phyloP scores from a whole-genome alignment of 129 eudicot species.

The Erigeron canadensis region DNA sequence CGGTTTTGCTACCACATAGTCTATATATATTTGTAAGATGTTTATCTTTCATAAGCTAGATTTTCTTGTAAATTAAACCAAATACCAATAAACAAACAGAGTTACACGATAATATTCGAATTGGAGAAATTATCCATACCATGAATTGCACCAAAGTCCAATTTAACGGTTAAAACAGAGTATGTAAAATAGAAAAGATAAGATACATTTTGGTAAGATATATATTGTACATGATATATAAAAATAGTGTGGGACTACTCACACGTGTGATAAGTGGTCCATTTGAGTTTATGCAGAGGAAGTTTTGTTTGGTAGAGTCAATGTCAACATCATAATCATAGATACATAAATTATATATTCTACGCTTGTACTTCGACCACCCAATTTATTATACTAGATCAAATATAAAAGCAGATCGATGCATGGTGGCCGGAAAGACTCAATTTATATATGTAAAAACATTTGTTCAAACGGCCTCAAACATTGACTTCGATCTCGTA shows the following conservation, averaged over 20 bases:
- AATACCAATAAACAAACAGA: not conserved
- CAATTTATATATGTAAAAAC: too few relatives aligned
- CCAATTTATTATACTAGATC: conserved; percentile 19
- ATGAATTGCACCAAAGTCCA: not conserved
- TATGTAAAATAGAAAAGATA: conserved; percentile 5
- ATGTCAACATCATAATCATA: conserved; percentile 81
- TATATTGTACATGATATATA: not conserved
- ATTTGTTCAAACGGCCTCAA: too few relatives aligned
- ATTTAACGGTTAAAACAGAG: not conserved
- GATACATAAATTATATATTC: conserved; percentile 59
- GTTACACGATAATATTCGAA: too few relatives aligned
- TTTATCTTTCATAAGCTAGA: not conserved
- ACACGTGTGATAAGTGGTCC: conserved; percentile 70
- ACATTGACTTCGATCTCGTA: too few relatives aligned
- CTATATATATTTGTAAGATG: not conserved
- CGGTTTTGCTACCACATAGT: conserved; percentile 16
- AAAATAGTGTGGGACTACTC: conserved; percentile 28
- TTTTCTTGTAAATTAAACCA: not conserved
- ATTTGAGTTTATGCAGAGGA: conserved; percentile 40
- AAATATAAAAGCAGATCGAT: too few relatives aligned
- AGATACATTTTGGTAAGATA: conserved; percentile 27
- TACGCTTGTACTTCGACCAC: conserved; percentile 41
- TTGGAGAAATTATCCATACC: too few relatives aligned
- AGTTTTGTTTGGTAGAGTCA: conserved; percentile 40
- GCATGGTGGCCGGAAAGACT: too few relatives aligned